Conservation (phyloP, 345 rosid species). For the Zanthoxylum bungeanum region DNA sequence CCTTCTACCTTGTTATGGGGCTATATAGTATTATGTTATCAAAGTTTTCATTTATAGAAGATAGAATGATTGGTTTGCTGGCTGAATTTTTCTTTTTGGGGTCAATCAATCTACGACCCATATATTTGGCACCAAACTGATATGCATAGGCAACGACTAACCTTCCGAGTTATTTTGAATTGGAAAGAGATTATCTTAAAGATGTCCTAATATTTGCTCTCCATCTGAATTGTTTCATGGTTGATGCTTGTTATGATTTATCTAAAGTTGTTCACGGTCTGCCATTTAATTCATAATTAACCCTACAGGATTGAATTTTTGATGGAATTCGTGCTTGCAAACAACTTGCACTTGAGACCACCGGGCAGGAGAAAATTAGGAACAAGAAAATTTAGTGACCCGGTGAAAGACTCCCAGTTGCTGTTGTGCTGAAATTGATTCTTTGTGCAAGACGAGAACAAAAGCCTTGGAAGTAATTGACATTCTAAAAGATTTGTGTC, state of each 20-base stretch:
- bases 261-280: not conserved
- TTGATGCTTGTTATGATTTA: not conserved
- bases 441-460: not conserved
- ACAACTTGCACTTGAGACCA: not conserved
- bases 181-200: too few relatives aligned
- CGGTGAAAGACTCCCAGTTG: not conserved
- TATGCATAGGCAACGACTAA: not conserved
- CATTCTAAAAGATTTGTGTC: not conserved
- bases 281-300: not conserved
- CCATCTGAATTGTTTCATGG: not conserved
- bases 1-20: not conserved
- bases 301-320: constrained; percentile 1
- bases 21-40: not conserved
- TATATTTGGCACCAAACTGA: not conserved
- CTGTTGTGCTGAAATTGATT: not conserved
- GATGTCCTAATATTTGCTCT: not conserved
- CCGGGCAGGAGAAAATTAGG: not conserved
- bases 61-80: not conserved
- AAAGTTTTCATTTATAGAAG: not conserved
- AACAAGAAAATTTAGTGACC: not conserved
- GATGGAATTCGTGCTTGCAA: constrained; percentile 1
- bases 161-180: not conserved
- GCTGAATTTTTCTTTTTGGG: not conserved
- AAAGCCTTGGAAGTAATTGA: not conserved
- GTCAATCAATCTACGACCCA: not conserved